Percentiles rank a stretch among this genome's conserved stretches.
phyloP scores from a whole-genome alignment of 495 filamentous ascomycete genomes.

The Amorphotheca resinae region DNA sequence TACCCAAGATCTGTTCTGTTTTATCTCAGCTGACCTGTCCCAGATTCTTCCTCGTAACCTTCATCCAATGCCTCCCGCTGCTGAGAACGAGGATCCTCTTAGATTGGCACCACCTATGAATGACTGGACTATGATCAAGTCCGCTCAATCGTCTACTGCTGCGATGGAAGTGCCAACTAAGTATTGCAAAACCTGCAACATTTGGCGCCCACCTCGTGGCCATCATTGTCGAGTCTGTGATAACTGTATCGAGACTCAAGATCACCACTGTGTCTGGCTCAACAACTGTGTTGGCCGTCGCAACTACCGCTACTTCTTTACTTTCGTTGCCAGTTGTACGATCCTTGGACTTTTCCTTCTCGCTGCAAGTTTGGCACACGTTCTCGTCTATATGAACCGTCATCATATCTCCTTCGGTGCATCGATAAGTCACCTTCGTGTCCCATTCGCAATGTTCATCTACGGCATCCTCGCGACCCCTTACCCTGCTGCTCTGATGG shows the following conservation, averaged over 20 bases:
- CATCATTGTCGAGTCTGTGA: slow-evolving; percentile 96
- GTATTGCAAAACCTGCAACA: slow-evolving; percentile 91
- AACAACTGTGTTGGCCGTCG: slow-evolving; percentile 96
- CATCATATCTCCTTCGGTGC: slow-evolving; percentile 50
- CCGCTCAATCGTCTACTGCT: slow-evolving; percentile 49
- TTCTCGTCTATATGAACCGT: slow-evolving; percentile 54
- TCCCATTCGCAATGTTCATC: slow-evolving; percentile 83
- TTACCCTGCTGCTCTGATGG: slow-evolving; percentile 74
- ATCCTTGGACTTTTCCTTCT: slow-evolving; percentile 66
- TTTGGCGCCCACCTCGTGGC: slow-evolving; percentile 90
- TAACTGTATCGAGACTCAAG: slow-evolving; percentile 93
- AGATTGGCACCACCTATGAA: slow-evolving; percentile 71
- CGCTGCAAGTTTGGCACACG: slow-evolving; percentile 64
- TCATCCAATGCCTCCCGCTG: slow-evolving; percentile 38
- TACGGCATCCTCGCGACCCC: slow-evolving; percentile 61
- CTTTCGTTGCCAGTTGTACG: slow-evolving; percentile 66
- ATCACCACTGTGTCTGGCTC: slow-evolving; percentile 98
- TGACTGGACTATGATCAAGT: slow-evolving; percentile 82
- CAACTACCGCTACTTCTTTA: slow-evolving; percentile 96
- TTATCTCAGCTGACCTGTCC: slow-evolving; percentile 9
- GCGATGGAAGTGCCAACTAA: slow-evolving; percentile 97
- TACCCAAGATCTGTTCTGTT: neutral
- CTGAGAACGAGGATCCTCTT: slow-evolving; percentile 62
- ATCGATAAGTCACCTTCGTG: slow-evolving; percentile 53
- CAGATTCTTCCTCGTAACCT: slow-evolving; percentile 80